Evolutionary conservation across 352 stramenopile genomes (phyloP).

Genomic region (Pythium chondricola): DNA sequence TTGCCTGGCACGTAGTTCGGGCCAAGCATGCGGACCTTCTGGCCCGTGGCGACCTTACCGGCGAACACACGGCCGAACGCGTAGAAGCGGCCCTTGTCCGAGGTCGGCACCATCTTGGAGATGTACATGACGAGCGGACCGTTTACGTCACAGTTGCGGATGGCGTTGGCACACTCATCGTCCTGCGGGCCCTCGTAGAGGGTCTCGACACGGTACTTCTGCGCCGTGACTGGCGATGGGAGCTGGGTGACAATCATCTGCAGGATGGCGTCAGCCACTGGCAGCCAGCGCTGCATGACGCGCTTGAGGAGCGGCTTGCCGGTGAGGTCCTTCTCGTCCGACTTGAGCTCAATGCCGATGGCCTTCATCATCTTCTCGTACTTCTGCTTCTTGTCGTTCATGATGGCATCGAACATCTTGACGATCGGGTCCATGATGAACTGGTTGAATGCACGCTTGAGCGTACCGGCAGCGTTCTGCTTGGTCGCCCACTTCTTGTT

Average conservation of each 20-base stretch:
- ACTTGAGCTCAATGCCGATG: constrained; percentile 97
- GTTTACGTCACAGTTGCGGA: constrained; percentile 97
- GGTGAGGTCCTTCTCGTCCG: constrained; percentile 93
- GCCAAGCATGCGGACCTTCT: constrained; percentile 99
- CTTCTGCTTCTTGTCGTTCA: constrained; percentile 99
- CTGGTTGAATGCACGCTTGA: constrained; percentile 99
- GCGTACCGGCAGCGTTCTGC: constrained; percentile 89
- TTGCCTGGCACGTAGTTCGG: constrained; percentile 99
- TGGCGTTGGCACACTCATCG: constrained; percentile 96
- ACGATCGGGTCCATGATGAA: constrained; percentile 99
- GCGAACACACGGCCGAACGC: constrained; percentile 99
- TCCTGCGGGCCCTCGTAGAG: constrained; percentile 98
- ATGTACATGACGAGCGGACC: constrained; percentile 99
- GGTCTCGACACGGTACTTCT: constrained; percentile 98
- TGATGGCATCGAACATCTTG: constrained; percentile 99
- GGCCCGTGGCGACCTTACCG: constrained; percentile 97
- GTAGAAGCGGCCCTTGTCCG: constrained; percentile 99
- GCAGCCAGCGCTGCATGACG: constrained; percentile 99
- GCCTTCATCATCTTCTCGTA: constrained; percentile 97
- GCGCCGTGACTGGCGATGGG: constrained; percentile 94
- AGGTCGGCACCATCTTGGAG: constrained; percentile 99
- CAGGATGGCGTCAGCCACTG: constrained; percentile 96
- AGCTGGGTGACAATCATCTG: constrained; percentile 99
- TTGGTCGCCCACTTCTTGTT: constrained; percentile 96
- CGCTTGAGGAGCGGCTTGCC: constrained; percentile 98